Percentiles rank a stretch among this genome's conserved stretches.
These are phyloP conservation scores for Aspergillus sp. DNA, from an alignment of 2,329 filamentous ascomycete species.

Conservation along the genomic window DNA sequence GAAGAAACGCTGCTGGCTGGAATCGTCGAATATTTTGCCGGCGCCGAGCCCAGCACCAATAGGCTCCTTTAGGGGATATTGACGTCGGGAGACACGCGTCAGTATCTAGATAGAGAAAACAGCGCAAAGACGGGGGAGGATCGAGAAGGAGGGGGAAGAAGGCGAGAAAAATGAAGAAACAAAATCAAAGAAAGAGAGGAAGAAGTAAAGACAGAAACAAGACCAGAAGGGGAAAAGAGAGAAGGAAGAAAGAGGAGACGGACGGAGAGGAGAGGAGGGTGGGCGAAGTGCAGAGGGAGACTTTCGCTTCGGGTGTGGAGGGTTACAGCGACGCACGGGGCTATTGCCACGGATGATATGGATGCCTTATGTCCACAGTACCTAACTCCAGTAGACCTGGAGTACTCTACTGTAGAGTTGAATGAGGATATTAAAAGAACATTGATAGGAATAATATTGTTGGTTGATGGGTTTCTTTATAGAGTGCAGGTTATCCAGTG, in stretches of 20 bases:
- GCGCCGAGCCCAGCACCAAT: too few species aligned
- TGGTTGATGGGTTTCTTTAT: too few species aligned
- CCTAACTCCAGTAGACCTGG: too few species aligned
- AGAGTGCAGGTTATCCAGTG: too few species aligned
- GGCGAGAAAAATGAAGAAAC: slow-evolving; percentile 1
- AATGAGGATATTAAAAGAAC: not conserved
- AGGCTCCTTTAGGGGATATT: not conserved
- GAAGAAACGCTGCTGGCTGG: not conserved
- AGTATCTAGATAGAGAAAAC: not conserved
- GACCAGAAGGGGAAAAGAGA: slow-evolving; percentile 3
- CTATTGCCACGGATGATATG: too few species aligned
- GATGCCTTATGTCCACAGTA: too few species aligned
- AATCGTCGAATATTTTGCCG: not conserved
- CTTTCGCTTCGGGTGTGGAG: too few species aligned
- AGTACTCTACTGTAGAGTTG: not conserved
- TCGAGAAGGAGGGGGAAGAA: not conserved
- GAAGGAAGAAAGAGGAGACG: slow-evolving; percentile 1
- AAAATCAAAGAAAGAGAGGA: not conserved
- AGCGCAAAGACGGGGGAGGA: slow-evolving; percentile 3
- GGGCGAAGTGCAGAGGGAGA: slow-evolving; percentile 2
- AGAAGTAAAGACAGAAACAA: slow-evolving; percentile 2
- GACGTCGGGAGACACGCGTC: slow-evolving; percentile 15
- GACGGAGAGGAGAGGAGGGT: slow-evolving; percentile 1
- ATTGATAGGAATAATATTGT: too few species aligned
- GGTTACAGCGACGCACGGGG: too few species aligned